These are phyloP conservation scores for Xylaria sp. DNA, from an alignment of 2,329 filamentous ascomycete species.

Conservation along the genomic window DNA sequence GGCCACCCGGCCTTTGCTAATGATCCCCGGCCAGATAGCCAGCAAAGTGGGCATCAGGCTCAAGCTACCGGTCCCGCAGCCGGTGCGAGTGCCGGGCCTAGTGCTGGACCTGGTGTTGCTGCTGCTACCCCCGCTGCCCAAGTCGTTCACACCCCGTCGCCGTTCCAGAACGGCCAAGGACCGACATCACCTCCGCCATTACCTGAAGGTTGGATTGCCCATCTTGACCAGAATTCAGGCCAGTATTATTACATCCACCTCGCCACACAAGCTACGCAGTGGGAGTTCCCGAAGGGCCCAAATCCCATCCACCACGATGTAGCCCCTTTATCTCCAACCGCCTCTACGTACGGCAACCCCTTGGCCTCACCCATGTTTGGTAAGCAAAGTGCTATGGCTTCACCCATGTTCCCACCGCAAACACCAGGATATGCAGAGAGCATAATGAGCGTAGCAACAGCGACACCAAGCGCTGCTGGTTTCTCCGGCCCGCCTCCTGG, in stretches of 20 bases:
- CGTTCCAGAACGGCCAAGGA: slow-evolving; percentile 51
- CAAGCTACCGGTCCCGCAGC: slow-evolving; percentile 37
- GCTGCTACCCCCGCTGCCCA: not conserved
- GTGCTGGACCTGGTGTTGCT: not conserved
- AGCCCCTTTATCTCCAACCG: slow-evolving; percentile 80
- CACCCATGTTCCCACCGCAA: slow-evolving; percentile 82
- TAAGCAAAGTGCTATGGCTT: slow-evolving; percentile 72
- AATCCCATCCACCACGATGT: slow-evolving; percentile 86
- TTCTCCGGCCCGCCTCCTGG: slow-evolving; percentile 88
- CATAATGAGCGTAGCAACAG: slow-evolving; percentile 77
- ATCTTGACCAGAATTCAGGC: slow-evolving; percentile 91
- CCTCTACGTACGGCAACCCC: slow-evolving; percentile 77
- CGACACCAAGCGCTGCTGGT: slow-evolving; percentile 77
- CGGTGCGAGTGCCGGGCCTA: not conserved
- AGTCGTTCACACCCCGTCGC: slow-evolving; percentile 49
- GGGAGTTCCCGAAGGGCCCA: slow-evolving; percentile 97
- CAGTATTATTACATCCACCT: slow-evolving; percentile 99
- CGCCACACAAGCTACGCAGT: slow-evolving; percentile 93
- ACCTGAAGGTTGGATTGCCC: slow-evolving; percentile 97
- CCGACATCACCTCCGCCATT: slow-evolving; percentile 89
- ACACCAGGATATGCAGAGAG: slow-evolving; percentile 85
- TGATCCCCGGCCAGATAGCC: slow-evolving; percentile 63
- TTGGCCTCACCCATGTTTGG: slow-evolving; percentile 71
- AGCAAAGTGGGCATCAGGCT: slow-evolving; percentile 54
- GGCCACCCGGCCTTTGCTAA: slow-evolving; percentile 92